Base-by-base conservation (phyloP, 345 rosid genomes). In the Populus nigra region DNA sequence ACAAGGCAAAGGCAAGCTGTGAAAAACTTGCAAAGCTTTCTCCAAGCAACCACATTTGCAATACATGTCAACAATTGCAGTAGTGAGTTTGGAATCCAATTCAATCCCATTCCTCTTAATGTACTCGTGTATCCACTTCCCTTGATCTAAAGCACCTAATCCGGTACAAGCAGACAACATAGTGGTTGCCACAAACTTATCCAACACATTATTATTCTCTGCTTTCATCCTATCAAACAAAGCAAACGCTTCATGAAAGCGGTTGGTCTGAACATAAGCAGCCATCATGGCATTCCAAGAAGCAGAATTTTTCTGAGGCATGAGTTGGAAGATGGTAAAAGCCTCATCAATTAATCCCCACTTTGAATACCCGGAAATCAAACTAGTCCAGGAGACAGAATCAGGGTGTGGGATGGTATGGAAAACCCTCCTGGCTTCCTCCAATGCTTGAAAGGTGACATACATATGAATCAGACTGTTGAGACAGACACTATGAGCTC, bases 281-380 rank as follows among this genome's bases (percentile, higher is more conserved):
- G 87, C 85, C 76, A 88, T 83, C 81, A 87, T 82, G 33, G 86
- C 84, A 65, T 85, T 88, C 89, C 91, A 86, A 68, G 86, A 73
- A 65, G 84, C 82, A 71, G 89, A 78, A 73, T 86, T 83, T 71
- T 75, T 88, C 71, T 83, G 83, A 36, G 88, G 83, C 82, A 82
- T 85, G 53, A 76, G 35, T 73, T 85, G 81, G 23, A 88, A 88
- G 75, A 86, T 65, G 62, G 65, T 65, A 43, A 77, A 77, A 67
- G 91, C 88, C 76, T 77, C 81, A 36, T 88, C 87, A 17, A 86
- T 68, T 33, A 73, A 78, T 35, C 91, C 91, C 80, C 83, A 80
- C 23, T 70, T 84, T 31, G 88, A 80, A 75, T 85, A 88, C 16
- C 86, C 88, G 45, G 80, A 82, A n/a, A 88, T 85, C 84, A 88